Evolutionary conservation across 169 alveolate genomes (phyloP), one percentile per base, ranked within the genome.

Genomic region (Plasmodium fragile): DNA sequence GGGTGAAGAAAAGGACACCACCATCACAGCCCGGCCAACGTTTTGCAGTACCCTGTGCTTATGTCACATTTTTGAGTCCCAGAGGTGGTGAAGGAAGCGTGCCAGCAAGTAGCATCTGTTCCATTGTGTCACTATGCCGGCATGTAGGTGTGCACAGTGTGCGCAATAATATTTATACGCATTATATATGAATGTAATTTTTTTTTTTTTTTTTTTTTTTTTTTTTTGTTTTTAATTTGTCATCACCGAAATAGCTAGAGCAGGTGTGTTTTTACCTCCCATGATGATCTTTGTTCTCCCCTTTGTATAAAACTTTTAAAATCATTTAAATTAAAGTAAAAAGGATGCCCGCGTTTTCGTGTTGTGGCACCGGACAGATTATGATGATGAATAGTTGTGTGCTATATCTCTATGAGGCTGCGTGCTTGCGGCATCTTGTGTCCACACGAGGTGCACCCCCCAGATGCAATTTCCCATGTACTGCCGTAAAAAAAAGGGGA

Each of bases 81-180:
- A 6, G 25, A 65, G 39, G 75, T 65, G 75, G 32, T 55, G 75
- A 25, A 22, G 36, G 36, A 65, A 65, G 75, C 5, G 39, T 32
- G 10, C 32, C 82, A 13, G 34, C 53, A 73, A 1, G n/a, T 11
- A 22, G 52, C 32, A 39, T 18, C 41, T 28, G 13, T 39, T 25
- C 39, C 41, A 36, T 43, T 77, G 65, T 41, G 39, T 13, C 10
- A 28, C 11, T 13, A 49, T n/a, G 22, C 36, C 65, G 18, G 11
- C 25, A n/a, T n/a, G 22, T 82, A 82, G 18, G 72, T 82, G 72
- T 6, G 72, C 45, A 52, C 73, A 69, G 65, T 81, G 79, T 81
- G 69, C 53, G 30, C 32, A 53, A n/a, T 59, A 82, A 55, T 75
- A 75, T 10, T n/a, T 75, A 65, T 28, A 6, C 36, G 36, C 75